Evolutionary conservation across 2,329 filamentous ascomycete species (phyloP).

Genomic region (Pseudonectria foliicola): DNA sequence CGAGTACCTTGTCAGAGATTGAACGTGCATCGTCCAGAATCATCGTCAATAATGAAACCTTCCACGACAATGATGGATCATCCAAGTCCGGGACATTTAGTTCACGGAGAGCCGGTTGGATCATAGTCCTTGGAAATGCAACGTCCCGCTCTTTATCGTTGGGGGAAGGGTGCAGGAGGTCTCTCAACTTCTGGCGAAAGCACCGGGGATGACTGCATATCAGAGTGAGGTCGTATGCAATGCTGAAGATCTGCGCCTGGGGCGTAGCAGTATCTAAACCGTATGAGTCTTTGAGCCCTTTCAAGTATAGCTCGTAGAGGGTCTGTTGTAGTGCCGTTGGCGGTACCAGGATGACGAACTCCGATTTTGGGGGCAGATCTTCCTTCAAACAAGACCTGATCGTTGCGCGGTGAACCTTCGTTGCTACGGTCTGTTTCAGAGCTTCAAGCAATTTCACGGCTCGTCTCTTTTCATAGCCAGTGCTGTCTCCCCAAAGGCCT

Average conservation of each 20-base stretch:
- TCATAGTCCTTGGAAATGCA: conserved; percentile 20
- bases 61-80: conserved; percentile 54
- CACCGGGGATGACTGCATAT: conserved; percentile 48
- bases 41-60: conserved; percentile 56
- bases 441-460: conserved; percentile 62
- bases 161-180: conserved; percentile 3
- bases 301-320: conserved; percentile 50
- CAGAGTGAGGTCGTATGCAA: conserved; percentile 33
- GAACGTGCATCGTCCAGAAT: conserved; percentile 61
- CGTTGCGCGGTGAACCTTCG: conserved; percentile 72
- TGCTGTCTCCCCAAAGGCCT: conserved; percentile 64
- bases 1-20: conserved; percentile 64
- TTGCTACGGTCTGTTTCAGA: conserved; percentile 63
- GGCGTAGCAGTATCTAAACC: background rate
- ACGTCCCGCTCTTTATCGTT: conserved; percentile 2
- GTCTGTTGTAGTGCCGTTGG: conserved; percentile 57
- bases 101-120: conserved; percentile 25
- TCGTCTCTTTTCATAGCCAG: conserved; percentile 42
- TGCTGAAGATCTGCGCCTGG: conserved; percentile 27
- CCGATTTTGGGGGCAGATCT: conserved; percentile 66
- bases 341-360: conserved; percentile 73
- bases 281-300: conserved; percentile 7
- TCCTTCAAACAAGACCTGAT: conserved; percentile 56
- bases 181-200: conserved; percentile 31
- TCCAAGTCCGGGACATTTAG: conserved; percentile 35